Conservation (phyloP, 108 stramenopile genomes). For the Stephanodiscus triporus region DNA sequence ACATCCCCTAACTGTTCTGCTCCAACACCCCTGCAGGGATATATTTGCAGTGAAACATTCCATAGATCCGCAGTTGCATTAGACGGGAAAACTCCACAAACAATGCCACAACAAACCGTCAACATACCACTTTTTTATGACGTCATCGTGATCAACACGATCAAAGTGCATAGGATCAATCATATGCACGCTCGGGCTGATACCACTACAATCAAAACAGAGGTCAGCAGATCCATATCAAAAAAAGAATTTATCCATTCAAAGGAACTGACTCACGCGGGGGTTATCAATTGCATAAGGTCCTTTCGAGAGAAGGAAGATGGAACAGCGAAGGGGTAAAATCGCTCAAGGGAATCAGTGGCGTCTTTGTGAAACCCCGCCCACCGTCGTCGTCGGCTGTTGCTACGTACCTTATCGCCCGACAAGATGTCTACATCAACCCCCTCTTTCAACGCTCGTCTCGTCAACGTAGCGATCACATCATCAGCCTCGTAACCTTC, state of each 20-base stretch:
- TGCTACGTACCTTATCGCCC: slow-evolving; percentile 84
- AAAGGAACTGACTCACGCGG: slow-evolving; percentile 19
- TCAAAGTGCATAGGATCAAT: slow-evolving; percentile 84
- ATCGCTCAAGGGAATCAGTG: background rate
- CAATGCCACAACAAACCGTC: background rate
- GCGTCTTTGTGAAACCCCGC: background rate
- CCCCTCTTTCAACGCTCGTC: slow-evolving; percentile 64
- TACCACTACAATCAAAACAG: slow-evolving; percentile 14
- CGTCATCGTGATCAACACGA: slow-evolving; percentile 62
- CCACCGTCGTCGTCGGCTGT: no score
- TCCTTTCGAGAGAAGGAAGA: slow-evolving; percentile 37
- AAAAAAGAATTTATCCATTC: background rate
- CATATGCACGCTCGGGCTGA: slow-evolving; percentile 64
- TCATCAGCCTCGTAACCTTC: slow-evolving; percentile 88
- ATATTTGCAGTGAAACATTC: background rate
- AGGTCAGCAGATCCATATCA: background rate
- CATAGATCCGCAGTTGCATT: background rate
- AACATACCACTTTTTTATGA: slow-evolving; percentile 70
- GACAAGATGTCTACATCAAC: slow-evolving; percentile 73
- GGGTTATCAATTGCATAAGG: slow-evolving; percentile 88
- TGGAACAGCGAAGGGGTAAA: background rate
- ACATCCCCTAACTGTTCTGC: slow-evolving; percentile 78
- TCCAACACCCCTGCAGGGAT: slow-evolving; percentile 48
- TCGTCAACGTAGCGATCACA: slow-evolving; percentile 86
- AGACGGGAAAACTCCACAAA: background rate